Base-by-base conservation (phyloP, 2,329 filamentous ascomycete genomes). In the Fusarium circinatum region DNA sequence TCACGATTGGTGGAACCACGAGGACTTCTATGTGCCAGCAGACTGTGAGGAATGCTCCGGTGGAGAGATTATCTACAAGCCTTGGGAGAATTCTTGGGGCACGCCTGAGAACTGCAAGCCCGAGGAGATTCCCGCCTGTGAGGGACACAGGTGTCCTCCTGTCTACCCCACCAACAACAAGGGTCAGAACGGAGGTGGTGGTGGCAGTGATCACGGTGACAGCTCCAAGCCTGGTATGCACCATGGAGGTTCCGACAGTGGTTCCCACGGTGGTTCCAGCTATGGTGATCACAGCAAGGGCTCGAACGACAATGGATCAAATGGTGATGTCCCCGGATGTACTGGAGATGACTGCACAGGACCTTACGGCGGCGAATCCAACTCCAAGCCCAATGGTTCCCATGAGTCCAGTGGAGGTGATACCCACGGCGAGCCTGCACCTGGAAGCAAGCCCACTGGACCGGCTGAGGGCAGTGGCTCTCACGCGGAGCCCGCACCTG, bases 51-150 rank as follows among this genome's bases (percentile, higher is more conserved):
- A 28, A 18, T 75, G 73, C 41, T 48, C 59, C 26, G 32, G 64
- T 6, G 69, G 69, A 6, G 58, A 70, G 24, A 38, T 70, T 22
- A 34, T 75, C 55, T 78, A 76, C 71, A 73, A 75, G 73, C 75
- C 75, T 44, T 75, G 55, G 55, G 67, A 77, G 51, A 70, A 68
- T 30, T 52, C 30, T 30, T 59, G 44, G 38, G 64, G 62, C 41
- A 70, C 59, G 17, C 71, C 71, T 13, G 44, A 58, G n/a, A 30
- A 62, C 49, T 59, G 64, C 15, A 52, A 45, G 34, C 12, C 52
- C 8, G 30, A 62, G 30, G 41, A 48, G 34, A 26, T 61, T 9
- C 68, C 72, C 4, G 18, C 26, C 32, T 62, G 68, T 24, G 42
- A 49, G 45, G 18, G 24, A 52, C 11, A 22, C 9, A 36, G 14